phyloP scores from a whole-genome alignment of 192 early-diverging fungal species.

The Chytriomyces sp. region DNA sequence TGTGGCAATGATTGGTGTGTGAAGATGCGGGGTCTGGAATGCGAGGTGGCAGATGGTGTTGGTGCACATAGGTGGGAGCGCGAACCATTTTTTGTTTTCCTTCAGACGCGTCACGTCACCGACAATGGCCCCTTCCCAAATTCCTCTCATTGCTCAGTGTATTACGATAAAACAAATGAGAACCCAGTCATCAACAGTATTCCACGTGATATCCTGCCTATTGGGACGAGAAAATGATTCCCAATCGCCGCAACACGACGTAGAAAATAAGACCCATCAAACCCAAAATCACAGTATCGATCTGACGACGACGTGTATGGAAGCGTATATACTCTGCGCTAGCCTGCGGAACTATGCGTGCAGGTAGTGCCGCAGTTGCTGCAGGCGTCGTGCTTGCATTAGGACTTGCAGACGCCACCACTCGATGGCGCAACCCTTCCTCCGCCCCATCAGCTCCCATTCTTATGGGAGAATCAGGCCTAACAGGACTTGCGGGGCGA shows the following conservation, averaged over 20 bases:
- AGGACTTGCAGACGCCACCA: not conserved
- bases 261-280: not conserved
- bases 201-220: not conserved
- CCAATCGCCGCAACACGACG: slow-evolving; percentile 12
- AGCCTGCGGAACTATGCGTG: not conserved
- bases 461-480: not conserved
- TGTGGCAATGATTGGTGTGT: not conserved
- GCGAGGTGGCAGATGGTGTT: not conserved
- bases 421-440: not conserved
- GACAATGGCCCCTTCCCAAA: not conserved
- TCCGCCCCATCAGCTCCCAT: not conserved
- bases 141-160: not conserved
- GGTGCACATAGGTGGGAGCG: not conserved
- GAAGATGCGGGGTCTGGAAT: not conserved
- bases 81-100: not conserved
- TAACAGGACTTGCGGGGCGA: not conserved
- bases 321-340: not conserved
- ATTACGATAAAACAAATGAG: not conserved
- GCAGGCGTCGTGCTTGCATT: not conserved
- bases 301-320: not conserved
- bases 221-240: not conserved
- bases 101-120: not conserved
- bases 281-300: slow-evolving; percentile 16
- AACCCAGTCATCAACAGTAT: not conserved
- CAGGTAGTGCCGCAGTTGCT: not conserved